Evolutionary conservation across 345 rosid genomes (phyloP), one percentile per base, ranked within the genome.

Genomic region (Pistacia integerrima): DNA sequence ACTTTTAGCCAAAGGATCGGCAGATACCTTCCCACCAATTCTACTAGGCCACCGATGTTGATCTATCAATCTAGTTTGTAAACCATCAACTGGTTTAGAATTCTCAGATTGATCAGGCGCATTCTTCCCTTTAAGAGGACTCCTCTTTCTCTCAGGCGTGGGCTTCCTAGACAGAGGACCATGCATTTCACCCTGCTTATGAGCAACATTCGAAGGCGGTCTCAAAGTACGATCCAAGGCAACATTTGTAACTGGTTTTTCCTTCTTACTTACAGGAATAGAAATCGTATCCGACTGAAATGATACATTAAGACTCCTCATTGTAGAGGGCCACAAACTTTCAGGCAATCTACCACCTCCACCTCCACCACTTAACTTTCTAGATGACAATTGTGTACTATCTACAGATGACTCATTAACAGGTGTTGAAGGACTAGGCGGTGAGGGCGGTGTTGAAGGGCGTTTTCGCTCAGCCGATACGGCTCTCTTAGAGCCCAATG

Each of bases 291-390:
- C 99, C 0, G 95, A 92, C 88, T 96, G 99, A 86, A 96, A 92
- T 7, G 99, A 91, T 76, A 88, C 98, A 67, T 90, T 96, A 74
- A 93, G 97, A 84, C 97, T 96, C 85, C 99, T 87, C 98, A 96
- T 96, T 13, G 99, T 96, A 67, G 99, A 96, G 78, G 99, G 99
- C 99, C 99, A 96, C 85, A 96, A 85, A 79, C 97, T 82, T 82
- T 96, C 99, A 6, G 94, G 93, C 80, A 92, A 79, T 73, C 92
- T 86, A 58, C 93, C 91, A 36, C 86, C 91, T 13, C 81, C 77
- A 67, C 87, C 85, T 70, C 86, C 91, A 17, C 82, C 77, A 67
- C 87, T 86, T 69, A 85, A 70, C 87, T 92, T 90, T 84, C 98
- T 89, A 74, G 93, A 82, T 59, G 89, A 75, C 64, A 84, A 73